These are phyloP conservation scores for Calonectria pseudoturangicola DNA, from an alignment of 2,329 filamentous ascomycete genomes.

Conservation along the genomic window DNA sequence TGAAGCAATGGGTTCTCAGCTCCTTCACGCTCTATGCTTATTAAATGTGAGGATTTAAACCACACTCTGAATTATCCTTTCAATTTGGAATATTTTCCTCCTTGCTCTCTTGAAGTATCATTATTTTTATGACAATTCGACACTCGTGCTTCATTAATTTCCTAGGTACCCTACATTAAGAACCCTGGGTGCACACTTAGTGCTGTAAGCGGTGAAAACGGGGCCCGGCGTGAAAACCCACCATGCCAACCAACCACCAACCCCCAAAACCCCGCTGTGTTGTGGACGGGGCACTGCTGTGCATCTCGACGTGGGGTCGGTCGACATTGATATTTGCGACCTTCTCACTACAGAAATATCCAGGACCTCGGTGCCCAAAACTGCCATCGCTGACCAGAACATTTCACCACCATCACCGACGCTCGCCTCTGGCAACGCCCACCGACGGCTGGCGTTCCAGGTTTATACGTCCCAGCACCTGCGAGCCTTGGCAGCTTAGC, in stretches of 20 bases:
- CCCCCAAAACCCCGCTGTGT: conserved; percentile 32
- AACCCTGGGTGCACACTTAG: conserved; percentile 15
- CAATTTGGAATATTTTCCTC: background rate
- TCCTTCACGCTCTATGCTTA: no score
- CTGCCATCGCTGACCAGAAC: conserved; percentile 27
- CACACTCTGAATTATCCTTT: no score
- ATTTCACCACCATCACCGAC: conserved; percentile 23
- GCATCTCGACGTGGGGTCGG: conserved; percentile 42
- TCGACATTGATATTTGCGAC: conserved; percentile 47
- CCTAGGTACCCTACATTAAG: conserved; percentile 4
- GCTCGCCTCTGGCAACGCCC: conserved; percentile 22
- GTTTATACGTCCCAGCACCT: conserved; percentile 42
- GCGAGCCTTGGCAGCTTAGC: conserved; percentile 57
- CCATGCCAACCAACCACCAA: conserved; percentile 30
- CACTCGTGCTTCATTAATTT: background rate
- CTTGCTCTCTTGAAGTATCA: background rate
- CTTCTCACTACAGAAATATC: conserved; percentile 41
- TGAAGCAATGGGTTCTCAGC: no score
- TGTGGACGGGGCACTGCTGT: conserved; percentile 9
- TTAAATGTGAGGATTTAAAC: no score
- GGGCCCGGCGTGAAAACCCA: conserved; percentile 20
- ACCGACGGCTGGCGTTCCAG: conserved; percentile 40
- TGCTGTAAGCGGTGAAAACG: conserved; percentile 35
- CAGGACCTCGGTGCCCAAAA: conserved; percentile 38
- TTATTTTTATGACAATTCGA: background rate